Percentiles rank a stretch among this genome's conserved stretches.
These are phyloP conservation scores for Pseudodiploospora longispora DNA, from an alignment of 2,329 filamentous ascomycete species.

Conservation along the genomic window DNA sequence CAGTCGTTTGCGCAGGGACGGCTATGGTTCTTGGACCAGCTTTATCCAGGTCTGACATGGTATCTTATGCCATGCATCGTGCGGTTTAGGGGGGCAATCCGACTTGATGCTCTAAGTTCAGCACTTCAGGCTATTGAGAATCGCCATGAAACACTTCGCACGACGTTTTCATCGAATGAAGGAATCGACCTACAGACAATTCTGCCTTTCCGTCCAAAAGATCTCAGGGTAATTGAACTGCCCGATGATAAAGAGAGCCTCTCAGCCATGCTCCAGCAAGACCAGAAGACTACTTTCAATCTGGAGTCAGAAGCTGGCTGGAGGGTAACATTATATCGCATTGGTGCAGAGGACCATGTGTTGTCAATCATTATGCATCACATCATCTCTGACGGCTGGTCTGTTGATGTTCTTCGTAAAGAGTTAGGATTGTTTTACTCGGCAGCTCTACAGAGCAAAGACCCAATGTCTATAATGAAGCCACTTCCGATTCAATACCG, in stretches of 20 bases:
- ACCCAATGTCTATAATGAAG: constrained; percentile 7
- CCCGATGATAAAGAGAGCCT: background rate
- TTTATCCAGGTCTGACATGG: constrained; percentile 11
- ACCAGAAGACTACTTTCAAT: constrained; percentile 16
- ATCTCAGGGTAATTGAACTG: background rate
- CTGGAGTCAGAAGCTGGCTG: constrained; percentile 14
- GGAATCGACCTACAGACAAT: constrained; percentile 7
- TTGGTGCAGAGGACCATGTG: constrained; percentile 11
- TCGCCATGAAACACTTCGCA: constrained; percentile 14
- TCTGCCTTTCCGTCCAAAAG: constrained; percentile 1
- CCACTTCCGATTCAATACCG: constrained; percentile 17
- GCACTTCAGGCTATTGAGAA: constrained; percentile 11
- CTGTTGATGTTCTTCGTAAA: constrained; percentile 14
- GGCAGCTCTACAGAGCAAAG: background rate
- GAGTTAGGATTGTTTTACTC: constrained; percentile 16
- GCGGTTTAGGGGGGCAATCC: constrained; percentile 9
- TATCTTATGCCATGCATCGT: constrained; percentile 12
- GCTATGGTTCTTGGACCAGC: constrained; percentile 16
- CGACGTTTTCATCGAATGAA: constrained; percentile 9
- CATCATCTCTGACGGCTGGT: constrained; percentile 22
- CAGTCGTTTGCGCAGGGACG: constrained; percentile 16
- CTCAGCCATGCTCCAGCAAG: background rate
- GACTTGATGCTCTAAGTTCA: constrained; percentile 6
- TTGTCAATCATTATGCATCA: constrained; percentile 21
- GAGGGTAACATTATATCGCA: constrained; percentile 10